Evolutionary conservation across 371 early-diverging fungal genomes (phyloP).

Genomic region (Nematocida sp.): DNA sequence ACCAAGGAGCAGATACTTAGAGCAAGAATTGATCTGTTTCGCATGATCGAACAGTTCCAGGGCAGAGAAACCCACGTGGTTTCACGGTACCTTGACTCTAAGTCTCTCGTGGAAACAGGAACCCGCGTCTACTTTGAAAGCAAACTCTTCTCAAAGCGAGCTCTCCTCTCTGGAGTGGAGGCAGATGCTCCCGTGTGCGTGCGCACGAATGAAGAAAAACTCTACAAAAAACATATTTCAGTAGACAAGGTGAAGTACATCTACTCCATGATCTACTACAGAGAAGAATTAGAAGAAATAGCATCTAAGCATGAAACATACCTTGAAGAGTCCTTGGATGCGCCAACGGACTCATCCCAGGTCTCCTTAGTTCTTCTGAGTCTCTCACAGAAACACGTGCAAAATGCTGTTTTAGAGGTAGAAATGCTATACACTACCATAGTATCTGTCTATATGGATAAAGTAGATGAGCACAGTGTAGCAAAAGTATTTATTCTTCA

Average conservation of each 20-base stretch:
- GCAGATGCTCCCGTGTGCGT: neutral
- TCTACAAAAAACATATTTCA: neutral
- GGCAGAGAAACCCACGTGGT: conserved; percentile 5
- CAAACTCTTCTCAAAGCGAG: conserved; percentile 43
- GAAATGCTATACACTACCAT: conserved; percentile 31
- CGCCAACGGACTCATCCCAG: neutral
- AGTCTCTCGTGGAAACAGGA: conserved; percentile 30
- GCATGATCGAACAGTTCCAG: conserved; percentile 35
- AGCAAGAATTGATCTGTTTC: conserved; percentile 29
- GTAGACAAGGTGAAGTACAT: conserved; percentile 40
- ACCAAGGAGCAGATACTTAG: neutral
- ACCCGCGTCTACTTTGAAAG: conserved; percentile 50
- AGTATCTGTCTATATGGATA: conserved; percentile 9
- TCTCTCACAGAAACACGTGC: conserved; percentile 6
- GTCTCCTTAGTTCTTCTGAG: neutral
- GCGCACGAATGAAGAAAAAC: neutral
- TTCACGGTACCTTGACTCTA: neutral
- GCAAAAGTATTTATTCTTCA: conserved; percentile 50
- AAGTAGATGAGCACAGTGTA: neutral
- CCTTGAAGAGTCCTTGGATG: conserved; percentile 11
- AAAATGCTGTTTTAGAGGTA: conserved; percentile 16
- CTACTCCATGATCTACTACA: conserved; percentile 43
- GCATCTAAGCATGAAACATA: conserved; percentile 44
- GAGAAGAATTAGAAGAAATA: conserved; percentile 50
- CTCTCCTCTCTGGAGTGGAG: conserved; percentile 23